Conservation (phyloP, 441 rosid genomes). For the Adansonia gregorii region DNA sequence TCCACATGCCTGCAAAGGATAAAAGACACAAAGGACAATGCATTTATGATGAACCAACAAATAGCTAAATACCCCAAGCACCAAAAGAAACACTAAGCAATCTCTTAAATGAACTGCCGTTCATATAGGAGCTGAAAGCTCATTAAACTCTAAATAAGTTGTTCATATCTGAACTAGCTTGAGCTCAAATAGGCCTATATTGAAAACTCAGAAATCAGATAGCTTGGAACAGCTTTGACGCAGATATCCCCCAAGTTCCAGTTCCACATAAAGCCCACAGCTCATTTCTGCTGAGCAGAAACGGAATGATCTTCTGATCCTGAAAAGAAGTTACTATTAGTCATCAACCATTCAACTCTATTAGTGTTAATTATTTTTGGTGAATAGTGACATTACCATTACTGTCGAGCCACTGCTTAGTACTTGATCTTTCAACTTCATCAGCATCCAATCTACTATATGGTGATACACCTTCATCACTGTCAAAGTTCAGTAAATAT, state of each 20-base stretch:
- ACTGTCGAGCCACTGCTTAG: conserved; percentile 22
- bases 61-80: conserved; percentile 42
- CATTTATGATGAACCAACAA: conserved; percentile 52
- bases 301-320: conserved; percentile 38
- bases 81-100: conserved; percentile 47
- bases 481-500: conserved; percentile 14
- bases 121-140: conserved; percentile 30
- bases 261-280: conserved; percentile 18
- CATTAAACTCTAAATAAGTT: conserved; percentile 29
- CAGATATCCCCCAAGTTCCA: conserved; percentile 14
- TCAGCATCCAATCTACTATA: conserved; percentile 29
- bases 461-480: conserved; percentile 32
- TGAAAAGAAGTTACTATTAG: conserved; percentile 29
- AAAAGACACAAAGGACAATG: conserved; percentile 47
- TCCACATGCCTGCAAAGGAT: conserved; percentile 75
- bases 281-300: conserved; percentile 27
- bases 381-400: conserved; percentile 34
- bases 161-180: conserved; percentile 22
- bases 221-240: not conserved
- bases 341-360: conserved; percentile 21
- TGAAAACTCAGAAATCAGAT: conserved; percentile 9
- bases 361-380: not conserved
- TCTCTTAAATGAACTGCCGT: conserved; percentile 44
- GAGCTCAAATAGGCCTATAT: conserved; percentile 2
- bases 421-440: conserved; percentile 20